Base-by-base conservation (phyloP, 2,329 filamentous ascomycete genomes). In the Fusarium napiforme region DNA sequence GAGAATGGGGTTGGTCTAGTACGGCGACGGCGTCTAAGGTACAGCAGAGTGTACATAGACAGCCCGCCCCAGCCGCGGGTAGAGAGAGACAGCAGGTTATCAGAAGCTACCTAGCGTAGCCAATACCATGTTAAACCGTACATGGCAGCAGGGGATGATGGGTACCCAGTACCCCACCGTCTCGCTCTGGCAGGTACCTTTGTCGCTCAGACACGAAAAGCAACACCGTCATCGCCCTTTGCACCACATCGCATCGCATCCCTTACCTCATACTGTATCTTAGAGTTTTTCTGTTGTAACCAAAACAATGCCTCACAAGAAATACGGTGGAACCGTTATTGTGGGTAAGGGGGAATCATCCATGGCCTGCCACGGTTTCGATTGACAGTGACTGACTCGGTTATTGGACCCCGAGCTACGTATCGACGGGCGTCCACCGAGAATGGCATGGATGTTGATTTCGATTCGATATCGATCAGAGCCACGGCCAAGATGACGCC, bases 211-310 rank as follows among this genome's bases (percentile, higher is more conserved):
- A 23, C 50, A n/a, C 34, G n/a, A 47, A 64, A 57, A 67, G 42
- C 59, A 62, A 62, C 62, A 49, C 66, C 71, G 68, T 76, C 75
- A 76, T 77, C 69, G 52, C 64, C 64, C 60, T 62, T 37, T 19
- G 36, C 58, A 63, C 64, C 62, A 37, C 36, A 37, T 62, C 67
- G 67, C 75, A 70, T 75, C 74, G 57, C 58, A 63, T 65, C 62
- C 69, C 73, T 78, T 74, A 77, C 74, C 71, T 78, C 76, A 75
- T 73, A 63, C 66, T 63, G 58, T 57, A 69, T 61, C 63, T 56
- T 45, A 67, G 64, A 67, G 67, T 70, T 67, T 75, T 75, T 46
- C 39, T 39, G 39, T 26, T 56, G 52, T 34, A 59, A 47, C 36
- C 30, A 58, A 67, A 69, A 60, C 64, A 58, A 55, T 50, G 37